phyloP scores from a whole-genome alignment of 805 yeast species.

The Nakazawaea holstii region DNA sequence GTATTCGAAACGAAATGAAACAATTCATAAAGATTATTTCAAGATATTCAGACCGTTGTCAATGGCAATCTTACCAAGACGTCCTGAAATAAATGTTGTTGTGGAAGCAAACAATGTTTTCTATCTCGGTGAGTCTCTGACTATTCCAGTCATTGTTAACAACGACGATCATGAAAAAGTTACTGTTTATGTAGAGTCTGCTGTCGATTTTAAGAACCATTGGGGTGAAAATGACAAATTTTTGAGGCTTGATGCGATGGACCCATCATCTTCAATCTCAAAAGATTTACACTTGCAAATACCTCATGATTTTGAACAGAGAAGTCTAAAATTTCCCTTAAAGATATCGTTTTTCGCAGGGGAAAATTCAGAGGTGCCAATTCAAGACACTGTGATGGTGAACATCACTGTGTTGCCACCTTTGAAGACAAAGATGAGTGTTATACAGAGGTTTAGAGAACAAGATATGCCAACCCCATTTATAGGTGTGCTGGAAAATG shows the following conservation, averaged over 20 bases:
- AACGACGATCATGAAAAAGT: slow-evolving; percentile 28
- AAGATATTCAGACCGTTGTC: slow-evolving; percentile 15
- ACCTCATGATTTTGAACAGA: not conserved
- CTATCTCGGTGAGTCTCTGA: slow-evolving; percentile 26
- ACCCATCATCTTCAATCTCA: not conserved
- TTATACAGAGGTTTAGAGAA: slow-evolving; percentile 26
- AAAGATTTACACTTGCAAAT: not conserved
- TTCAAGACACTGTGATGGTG: slow-evolving; percentile 16
- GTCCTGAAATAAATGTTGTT: slow-evolving; percentile 27
- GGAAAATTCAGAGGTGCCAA: slow-evolving; percentile 23
- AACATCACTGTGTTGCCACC: slow-evolving; percentile 18
- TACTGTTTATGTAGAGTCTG: slow-evolving; percentile 21
- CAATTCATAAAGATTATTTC: slow-evolving; percentile 10
- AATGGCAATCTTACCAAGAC: slow-evolving; percentile 30
- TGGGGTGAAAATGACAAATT: slow-evolving; percentile 9
- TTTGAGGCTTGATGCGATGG: not conserved
- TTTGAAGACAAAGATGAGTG: slow-evolving; percentile 22
- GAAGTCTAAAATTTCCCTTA: not conserved
- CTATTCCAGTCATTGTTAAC: slow-evolving; percentile 18
- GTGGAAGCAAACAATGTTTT: slow-evolving; percentile 22
- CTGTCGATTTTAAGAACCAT: slow-evolving; percentile 8
- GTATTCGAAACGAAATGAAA: not conserved
- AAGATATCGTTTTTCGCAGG: slow-evolving; percentile 20
- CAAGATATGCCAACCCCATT: slow-evolving; percentile 24
- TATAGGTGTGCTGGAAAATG: slow-evolving; percentile 10